Base-by-base conservation (phyloP, 441 rosid species). In the Pelargonium citronellum region DNA sequence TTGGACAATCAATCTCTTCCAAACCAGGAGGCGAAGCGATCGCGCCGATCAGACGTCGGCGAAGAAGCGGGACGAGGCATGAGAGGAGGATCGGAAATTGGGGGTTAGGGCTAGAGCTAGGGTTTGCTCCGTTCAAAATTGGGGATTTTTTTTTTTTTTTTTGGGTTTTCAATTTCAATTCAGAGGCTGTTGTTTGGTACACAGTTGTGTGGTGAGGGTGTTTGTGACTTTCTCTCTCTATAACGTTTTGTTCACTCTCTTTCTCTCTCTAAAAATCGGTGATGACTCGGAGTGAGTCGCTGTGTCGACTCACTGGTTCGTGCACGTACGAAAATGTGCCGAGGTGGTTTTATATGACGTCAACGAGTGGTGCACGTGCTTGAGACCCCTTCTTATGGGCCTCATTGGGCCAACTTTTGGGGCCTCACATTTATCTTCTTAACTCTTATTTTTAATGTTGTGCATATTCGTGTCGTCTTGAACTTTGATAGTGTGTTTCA, bases 91-190 rank as follows among this genome's bases (percentile, higher is more conserved):
- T 78, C 82, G 68, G 79, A 69, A 41, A 2, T 60, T 39, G 66
- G 81, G 75, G 70, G 72, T 71, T 75, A 51, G 80, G 78, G 69
- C 69, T 75, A 51, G 80, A 77, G 69, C 69, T 79, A 80, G 86
- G 83, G 81, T 76, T 51, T 53, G 60, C 78, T 79, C 88, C 89
- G 83, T 85, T 81, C 85, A 84, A 87, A 86, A 73, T 85, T 79
- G 82, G 81, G 77, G 76, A 70, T 71, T 77, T 83, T 64, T 71
- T 78, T 74, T 86, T n/a, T 51, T 0, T 55, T 81, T 46, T 81
- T 81, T 76, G 85, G 81, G 85, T 73, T 74, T 77, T 46, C 19
- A 15, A 10, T 30, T 17, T 5, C 44, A 51, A 51, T 51, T 51
- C 58, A 15, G 19, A 15, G 19, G 60, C 19, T 53, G 16, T 53